phyloP scores from a whole-genome alignment of 2,329 filamentous ascomycete species.

The Alternaria sp. region DNA sequence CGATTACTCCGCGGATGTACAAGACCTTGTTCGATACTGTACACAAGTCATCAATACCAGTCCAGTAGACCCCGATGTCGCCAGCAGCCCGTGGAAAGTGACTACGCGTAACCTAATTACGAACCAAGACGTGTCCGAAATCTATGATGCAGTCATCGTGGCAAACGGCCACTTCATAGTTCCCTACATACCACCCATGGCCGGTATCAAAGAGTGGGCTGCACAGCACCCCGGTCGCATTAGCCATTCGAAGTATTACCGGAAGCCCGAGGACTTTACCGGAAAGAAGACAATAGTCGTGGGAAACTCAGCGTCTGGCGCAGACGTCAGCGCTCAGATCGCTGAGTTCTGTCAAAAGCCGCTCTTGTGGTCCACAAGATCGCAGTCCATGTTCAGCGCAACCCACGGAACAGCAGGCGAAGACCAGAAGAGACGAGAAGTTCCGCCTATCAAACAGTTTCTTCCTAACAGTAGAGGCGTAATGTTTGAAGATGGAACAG shows the following conservation, averaged over 20 bases:
- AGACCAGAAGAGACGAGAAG: conserved; percentile 60
- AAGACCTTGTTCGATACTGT: conserved; percentile 71
- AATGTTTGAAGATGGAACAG: conserved; percentile 68
- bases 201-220: conserved; percentile 51
- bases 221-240: conserved; percentile 47
- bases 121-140: conserved; percentile 45
- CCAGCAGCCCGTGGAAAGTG: conserved; percentile 63
- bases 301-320: conserved; percentile 82
- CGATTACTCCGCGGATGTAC: conserved; percentile 71
- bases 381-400: conserved; percentile 18
- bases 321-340: conserved; percentile 84
- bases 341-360: conserved; percentile 63
- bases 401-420: conserved; percentile 18
- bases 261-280: conserved; percentile 66
- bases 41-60: conserved; percentile 71
- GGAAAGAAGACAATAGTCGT: conserved; percentile 79
- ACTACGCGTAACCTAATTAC: conserved; percentile 60
- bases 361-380: conserved; percentile 57
- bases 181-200: conserved; percentile 53
- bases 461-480: conserved; percentile 65
- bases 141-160: conserved; percentile 62
- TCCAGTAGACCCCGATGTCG: conserved; percentile 29
- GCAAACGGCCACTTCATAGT: conserved; percentile 58
- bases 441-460: conserved; percentile 61
- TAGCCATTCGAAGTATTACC: conserved; percentile 75